Conservation (phyloP, 2,329 filamentous ascomycete species). For the Clonostachys rosea region DNA sequence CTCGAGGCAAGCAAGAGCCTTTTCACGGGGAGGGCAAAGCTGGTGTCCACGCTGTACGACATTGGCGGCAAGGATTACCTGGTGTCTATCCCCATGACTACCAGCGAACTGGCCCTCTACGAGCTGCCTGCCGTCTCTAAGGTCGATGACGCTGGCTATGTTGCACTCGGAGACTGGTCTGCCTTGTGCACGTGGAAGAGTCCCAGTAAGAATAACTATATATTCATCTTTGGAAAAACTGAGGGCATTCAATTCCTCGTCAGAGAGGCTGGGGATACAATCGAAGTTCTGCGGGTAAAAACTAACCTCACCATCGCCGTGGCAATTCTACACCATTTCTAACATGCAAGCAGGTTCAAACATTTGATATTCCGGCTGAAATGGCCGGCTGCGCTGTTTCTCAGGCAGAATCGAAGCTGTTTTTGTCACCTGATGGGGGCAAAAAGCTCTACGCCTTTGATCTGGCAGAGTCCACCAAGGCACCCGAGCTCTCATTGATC, state of each 20-base stretch:
- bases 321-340: not conserved
- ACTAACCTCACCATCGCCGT: no score
- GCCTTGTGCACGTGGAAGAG: constrained; percentile 39
- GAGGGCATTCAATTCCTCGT: constrained; percentile 30
- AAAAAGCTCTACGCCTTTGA: constrained; percentile 28
- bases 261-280: constrained; percentile 12
- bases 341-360: constrained; percentile 25
- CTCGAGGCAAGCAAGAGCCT: constrained; percentile 21
- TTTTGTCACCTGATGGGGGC: constrained; percentile 31
- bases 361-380: constrained; percentile 32
- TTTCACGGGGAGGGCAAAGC: constrained; percentile 37
- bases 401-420: constrained; percentile 24
- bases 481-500: constrained; percentile 25
- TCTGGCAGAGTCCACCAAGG: constrained; percentile 27
- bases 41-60: constrained; percentile 30
- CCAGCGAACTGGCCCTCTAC: constrained; percentile 33
- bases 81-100: constrained; percentile 33
- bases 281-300: constrained; percentile 29
- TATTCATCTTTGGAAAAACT: constrained; percentile 39
- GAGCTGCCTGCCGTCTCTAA: constrained; percentile 22
- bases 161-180: constrained; percentile 39
- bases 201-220: constrained; percentile 30
- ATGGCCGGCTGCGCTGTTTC: constrained; percentile 35
- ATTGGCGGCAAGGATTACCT: constrained; percentile 27
- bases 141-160: constrained; percentile 20